Evolutionary conservation across 768 basidiomycete species (phyloP), one percentile per base, ranked within the genome.

Genomic region (Podaxis rugospora): DNA sequence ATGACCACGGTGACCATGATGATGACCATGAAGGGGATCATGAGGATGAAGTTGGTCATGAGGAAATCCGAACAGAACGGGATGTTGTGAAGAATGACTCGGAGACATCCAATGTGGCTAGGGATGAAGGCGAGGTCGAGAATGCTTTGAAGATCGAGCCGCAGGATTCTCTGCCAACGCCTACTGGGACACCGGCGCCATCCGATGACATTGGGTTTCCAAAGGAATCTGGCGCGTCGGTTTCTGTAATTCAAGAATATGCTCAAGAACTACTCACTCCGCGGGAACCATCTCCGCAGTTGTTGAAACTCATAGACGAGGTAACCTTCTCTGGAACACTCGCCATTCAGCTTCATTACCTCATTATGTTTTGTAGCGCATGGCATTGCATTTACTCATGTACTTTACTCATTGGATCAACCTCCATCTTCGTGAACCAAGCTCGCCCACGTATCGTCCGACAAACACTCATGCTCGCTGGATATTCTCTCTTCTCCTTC

Each of bases 321-420:
- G 90, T 90, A 73, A 62, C 79, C 70, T 39, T 56, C 62, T 10
- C 14, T 55, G 23, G 54, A 16, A 63, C 62, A 35, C 39, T 36
- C 32, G 32, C 11, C 47, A n/a, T 55, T 40, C 6, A 57, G 28
- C 51, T 65, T 57, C 56, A 51, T 68, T 21, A 64, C 14, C 55
- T 62, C 68, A 21, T 68, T 63, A 47, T 54, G 50, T 52, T 55
- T 62, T 35, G 16, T 64, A 93, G 91, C 80, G 82, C 67, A 83
- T 78, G 70, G 83, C 89, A 4, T 69, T 93, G 27, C 91, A 91
- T 69, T 78, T 93, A 49, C 72, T 93, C 62, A 91, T 90, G 88
- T 92, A 92, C 70, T 92, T 92, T 70, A 80, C 84, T 16, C 83
- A 92, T 67, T 93, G 91, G 91, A 86, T 91, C 64, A 86, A 87